phyloP scores from a whole-genome alignment of 1,284 basidiomycete species.

The Papiliotrema laurentii region DNA sequence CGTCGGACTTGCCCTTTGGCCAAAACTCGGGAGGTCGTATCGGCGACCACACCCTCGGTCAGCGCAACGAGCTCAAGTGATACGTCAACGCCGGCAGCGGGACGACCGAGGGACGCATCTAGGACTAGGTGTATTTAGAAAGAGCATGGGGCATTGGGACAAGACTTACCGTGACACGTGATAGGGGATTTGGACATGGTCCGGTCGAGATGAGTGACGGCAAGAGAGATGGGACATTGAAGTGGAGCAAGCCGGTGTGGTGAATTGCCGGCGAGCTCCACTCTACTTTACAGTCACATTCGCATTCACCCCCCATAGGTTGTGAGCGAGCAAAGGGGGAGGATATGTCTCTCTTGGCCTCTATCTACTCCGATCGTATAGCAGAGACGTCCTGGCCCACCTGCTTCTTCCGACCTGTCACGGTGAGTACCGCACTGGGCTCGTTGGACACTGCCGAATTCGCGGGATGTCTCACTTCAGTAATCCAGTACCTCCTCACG shows the following conservation, averaged over 20 bases:
- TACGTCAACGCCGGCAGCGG: slow-evolving; percentile 65
- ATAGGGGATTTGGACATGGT: slow-evolving; percentile 62
- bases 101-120: slow-evolving; percentile 75
- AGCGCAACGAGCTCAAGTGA: slow-evolving; percentile 46
- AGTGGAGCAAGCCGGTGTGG: not conserved
- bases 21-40: slow-evolving; percentile 52
- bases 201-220: not conserved
- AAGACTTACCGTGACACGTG: slow-evolving; percentile 72
- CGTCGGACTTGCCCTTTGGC: slow-evolving; percentile 56
- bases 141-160: not conserved
- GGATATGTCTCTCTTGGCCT: too few species aligned
- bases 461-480: too few species aligned
- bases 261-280: not conserved
- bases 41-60: not conserved
- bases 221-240: not conserved
- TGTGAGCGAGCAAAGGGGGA: too few species aligned
- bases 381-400: too few species aligned
- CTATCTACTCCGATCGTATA: too few species aligned
- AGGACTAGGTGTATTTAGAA: slow-evolving; percentile 57
- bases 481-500: slow-evolving; percentile 1
- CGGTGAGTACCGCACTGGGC: too few species aligned
- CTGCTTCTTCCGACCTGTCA: too few species aligned
- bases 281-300: too few species aligned
- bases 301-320: too few species aligned
- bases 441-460: too few species aligned